Evolutionary conservation across 306 rosid species (phyloP).

Genomic region (Pueraria montana): DNA sequence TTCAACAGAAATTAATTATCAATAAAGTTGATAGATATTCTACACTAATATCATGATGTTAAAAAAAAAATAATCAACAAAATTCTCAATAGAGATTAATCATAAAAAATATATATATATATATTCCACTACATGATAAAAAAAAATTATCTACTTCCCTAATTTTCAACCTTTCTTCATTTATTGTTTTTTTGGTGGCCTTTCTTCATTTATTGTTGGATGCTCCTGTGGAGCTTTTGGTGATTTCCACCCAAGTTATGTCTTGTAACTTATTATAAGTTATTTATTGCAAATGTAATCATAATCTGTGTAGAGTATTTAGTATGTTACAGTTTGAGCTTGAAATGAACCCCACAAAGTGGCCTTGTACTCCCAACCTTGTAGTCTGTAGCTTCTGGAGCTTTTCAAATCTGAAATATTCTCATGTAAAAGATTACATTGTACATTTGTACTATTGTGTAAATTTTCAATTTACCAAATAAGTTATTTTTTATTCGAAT

Average conservation of each 20-base stretch:
- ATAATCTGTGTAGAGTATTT: background rate
- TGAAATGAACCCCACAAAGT: conserved; percentile 5
- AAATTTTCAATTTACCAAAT: background rate
- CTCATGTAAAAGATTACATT: background rate
- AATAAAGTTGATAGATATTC: no score
- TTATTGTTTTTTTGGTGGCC: no score
- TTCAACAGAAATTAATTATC: no score
- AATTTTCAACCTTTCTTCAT: no score
- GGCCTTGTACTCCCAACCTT: background rate
- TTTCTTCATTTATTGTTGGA: background rate
- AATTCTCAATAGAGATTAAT: no score
- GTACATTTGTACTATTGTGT: background rate
- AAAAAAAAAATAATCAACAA: no score
- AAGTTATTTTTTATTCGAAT: background rate
- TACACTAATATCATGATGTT: no score
- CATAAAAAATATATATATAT: no score
- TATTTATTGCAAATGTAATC: no score
- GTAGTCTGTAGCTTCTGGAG: background rate
- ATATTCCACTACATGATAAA: no score
- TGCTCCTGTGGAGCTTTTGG: background rate
- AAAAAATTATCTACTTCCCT: no score
- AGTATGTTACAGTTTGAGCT: background rate
- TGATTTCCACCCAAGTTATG: background rate
- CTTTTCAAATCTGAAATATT: conserved; percentile 29
- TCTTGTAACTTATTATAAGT: background rate